phyloP scores from a whole-genome alignment of 1,284 basidiomycete species.

The Phenoliferia sp. region DNA sequence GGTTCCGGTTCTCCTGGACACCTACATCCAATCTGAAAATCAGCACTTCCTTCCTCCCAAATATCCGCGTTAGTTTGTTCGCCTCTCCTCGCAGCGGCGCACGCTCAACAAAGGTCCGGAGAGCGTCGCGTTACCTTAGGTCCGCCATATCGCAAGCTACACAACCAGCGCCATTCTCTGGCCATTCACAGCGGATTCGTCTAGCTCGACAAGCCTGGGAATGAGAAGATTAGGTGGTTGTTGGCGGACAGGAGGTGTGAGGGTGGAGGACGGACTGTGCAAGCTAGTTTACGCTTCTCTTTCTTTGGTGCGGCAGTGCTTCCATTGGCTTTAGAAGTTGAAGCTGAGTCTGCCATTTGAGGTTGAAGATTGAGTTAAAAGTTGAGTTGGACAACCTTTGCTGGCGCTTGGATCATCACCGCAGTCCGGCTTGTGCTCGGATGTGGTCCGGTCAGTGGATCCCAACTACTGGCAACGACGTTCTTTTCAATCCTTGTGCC shows the following conservation, averaged over 20 bases:
- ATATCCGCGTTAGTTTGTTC: background rate
- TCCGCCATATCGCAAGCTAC: background rate
- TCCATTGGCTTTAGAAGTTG: no score
- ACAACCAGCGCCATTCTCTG: conserved; percentile 2
- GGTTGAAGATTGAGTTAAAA: no score
- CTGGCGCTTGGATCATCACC: no score
- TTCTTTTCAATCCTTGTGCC: no score
- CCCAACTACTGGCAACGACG: no score
- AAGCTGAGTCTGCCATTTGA: no score
- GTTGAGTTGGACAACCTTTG: no score
- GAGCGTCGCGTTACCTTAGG: conserved; percentile 4
- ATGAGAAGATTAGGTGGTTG: background rate
- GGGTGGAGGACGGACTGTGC: background rate
- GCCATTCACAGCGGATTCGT: conserved; percentile 18
- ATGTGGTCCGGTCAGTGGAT: no score
- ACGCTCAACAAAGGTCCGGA: background rate
- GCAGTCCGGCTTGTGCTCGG: no score
- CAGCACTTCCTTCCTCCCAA: background rate
- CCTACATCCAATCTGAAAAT: background rate
- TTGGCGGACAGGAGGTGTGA: background rate
- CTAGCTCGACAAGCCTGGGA: conserved; percentile 13
- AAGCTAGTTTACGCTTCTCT: conserved; percentile 1
- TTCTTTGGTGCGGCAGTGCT: no score
- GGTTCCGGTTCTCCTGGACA: conserved; percentile 20
- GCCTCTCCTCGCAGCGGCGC: background rate